Conservation (phyloP, 306 rosid genomes). For the Astragalus membranaceus region DNA sequence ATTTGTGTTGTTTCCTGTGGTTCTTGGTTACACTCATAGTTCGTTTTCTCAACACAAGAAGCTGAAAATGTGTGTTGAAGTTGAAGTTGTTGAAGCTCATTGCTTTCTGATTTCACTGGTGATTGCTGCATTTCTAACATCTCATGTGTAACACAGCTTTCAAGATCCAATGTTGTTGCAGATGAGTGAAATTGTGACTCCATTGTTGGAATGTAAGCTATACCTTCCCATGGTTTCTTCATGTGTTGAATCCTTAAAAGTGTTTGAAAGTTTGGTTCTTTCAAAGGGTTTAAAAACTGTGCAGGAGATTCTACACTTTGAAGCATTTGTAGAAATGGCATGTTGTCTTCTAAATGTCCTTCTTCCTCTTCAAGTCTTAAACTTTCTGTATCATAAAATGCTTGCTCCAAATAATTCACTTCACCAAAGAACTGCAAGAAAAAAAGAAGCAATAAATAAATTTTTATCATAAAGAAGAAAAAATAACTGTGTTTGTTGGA, state of each 20-base stretch:
- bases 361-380: slow-evolving; percentile 41
- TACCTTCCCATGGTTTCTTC: slow-evolving; percentile 48
- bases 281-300: slow-evolving; percentile 36
- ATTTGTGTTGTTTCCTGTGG: not conserved
- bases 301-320: slow-evolving; percentile 57
- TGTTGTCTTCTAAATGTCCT: slow-evolving; percentile 43
- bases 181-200: slow-evolving; percentile 30
- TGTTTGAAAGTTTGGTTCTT: slow-evolving; percentile 69
- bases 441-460: not conserved
- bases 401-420: slow-evolving; percentile 46
- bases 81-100: slow-evolving; percentile 18
- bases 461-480: too few species aligned
- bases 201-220: slow-evolving; percentile 23
- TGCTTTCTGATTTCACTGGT: slow-evolving; percentile 61
- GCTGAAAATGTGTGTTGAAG: slow-evolving; percentile 24
- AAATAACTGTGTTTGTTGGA: not conserved
- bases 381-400: slow-evolving; percentile 24
- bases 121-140: slow-evolving; percentile 45
- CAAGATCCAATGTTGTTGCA: slow-evolving; percentile 38
- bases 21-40: slow-evolving; percentile 40
- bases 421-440: slow-evolving; percentile 56
- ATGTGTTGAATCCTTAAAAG: slow-evolving; percentile 56
- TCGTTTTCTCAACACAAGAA: slow-evolving; percentile 36
- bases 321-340: slow-evolving; percentile 86
- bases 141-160: slow-evolving; percentile 69